Conservation (phyloP, 805 yeast species). For the Wickerhamomyces alni region DNA sequence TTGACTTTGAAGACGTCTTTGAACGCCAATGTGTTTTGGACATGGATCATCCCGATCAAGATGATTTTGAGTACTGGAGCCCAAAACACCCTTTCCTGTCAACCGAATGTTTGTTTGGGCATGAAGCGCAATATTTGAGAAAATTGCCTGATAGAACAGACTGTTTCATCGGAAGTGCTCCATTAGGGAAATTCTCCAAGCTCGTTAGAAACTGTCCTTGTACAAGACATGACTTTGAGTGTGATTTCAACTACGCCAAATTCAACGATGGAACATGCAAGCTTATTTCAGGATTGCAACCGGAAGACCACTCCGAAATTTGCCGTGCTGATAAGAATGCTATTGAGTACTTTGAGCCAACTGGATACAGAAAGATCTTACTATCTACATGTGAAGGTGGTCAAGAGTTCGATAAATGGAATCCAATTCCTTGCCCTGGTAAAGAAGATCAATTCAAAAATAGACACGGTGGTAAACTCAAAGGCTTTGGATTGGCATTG, state of each 20-base stretch:
- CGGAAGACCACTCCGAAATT: constrained; percentile 55
- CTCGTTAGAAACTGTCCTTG: constrained; percentile 70
- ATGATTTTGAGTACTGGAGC: constrained; percentile 61
- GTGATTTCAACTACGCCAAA: constrained; percentile 80
- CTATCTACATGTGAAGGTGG: constrained; percentile 87
- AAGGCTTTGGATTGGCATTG: constrained; percentile 46
- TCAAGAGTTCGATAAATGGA: constrained; percentile 56
- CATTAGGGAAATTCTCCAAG: constrained; percentile 50
- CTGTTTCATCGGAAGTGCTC: constrained; percentile 60
- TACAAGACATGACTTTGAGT: constrained; percentile 83
- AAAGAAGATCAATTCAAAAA: constrained; percentile 56
- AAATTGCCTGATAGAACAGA: constrained; percentile 44
- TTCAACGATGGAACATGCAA: constrained; percentile 80
- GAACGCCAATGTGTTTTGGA: constrained; percentile 50
- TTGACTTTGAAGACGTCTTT: constrained; percentile 52
- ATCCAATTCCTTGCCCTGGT: constrained; percentile 83
- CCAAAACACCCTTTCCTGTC: constrained; percentile 49
- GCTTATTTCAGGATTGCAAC: constrained; percentile 62
- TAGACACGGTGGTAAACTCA: constrained; percentile 42
- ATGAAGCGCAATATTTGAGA: constrained; percentile 52
- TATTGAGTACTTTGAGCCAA: constrained; percentile 74
- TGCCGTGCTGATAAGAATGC: constrained; percentile 50
- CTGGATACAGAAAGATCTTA: constrained; percentile 89
- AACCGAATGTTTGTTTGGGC: constrained; percentile 67
- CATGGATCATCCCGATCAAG: constrained; percentile 34